Percentiles rank a stretch among this genome's conserved stretches.
phyloP scores from a whole-genome alignment of 768 basidiomycete species.

The Suillus lakei region DNA sequence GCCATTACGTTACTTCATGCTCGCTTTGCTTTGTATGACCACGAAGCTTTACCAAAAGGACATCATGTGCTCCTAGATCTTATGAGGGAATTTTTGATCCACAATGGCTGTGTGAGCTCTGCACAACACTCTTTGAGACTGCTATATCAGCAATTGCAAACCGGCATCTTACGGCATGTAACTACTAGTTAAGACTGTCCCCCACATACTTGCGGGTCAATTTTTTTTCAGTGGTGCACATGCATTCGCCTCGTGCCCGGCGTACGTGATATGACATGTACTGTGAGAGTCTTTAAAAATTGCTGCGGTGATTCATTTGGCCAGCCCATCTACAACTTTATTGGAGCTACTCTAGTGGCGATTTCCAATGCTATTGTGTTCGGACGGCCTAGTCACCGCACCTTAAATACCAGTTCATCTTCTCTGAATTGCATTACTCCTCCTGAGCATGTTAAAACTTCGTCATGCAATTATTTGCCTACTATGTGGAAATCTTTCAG shows the following conservation, averaged over 20 bases:
- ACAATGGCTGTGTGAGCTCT: neutral
- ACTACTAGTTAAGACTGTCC: neutral
- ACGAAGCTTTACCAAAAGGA: constrained; percentile 16
- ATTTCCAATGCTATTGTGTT: neutral
- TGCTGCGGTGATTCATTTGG: constrained; percentile 3
- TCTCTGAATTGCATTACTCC: neutral
- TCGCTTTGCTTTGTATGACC: constrained; percentile 28
- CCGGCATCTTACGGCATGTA: neutral
- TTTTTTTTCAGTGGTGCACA: neutral
- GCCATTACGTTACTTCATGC: constrained; percentile 30
- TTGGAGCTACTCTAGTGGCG: neutral
- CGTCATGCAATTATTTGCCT: neutral
- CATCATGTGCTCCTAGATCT: neutral
- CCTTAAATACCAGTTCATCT: neutral
- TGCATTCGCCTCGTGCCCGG: neutral
- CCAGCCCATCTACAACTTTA: neutral
- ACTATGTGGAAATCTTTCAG: constrained; percentile 19
- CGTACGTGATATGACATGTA: too few species aligned
- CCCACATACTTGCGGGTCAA: neutral
- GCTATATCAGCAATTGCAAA: neutral
- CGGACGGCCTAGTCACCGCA: neutral
- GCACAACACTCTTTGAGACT: neutral
- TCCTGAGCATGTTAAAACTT: neutral
- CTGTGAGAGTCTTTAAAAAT: neutral
- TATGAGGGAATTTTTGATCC: neutral